These are phyloP conservation scores for Hypoxylon perforatum DNA, from an alignment of 495 filamentous ascomycete genomes.

Conservation along the genomic window DNA sequence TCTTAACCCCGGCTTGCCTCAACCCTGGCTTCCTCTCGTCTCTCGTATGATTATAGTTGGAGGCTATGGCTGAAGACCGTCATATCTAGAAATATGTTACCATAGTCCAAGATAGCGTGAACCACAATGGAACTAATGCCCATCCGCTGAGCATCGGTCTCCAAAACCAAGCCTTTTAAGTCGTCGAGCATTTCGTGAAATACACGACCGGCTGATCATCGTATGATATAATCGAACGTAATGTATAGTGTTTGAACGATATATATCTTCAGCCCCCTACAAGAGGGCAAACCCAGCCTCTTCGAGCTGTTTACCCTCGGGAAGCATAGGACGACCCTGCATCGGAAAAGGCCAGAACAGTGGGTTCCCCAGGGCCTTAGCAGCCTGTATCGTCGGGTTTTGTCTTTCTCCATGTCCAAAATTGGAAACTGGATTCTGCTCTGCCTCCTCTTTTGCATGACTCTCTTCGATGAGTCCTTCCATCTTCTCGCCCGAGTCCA, in stretches of 20 bases:
- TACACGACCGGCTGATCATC: not conserved
- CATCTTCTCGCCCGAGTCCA: slow-evolving; percentile 36
- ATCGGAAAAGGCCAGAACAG: slow-evolving; percentile 67
- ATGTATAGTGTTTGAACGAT: not conserved
- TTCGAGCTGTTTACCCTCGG: slow-evolving; percentile 53
- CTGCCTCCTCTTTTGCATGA: slow-evolving; percentile 20
- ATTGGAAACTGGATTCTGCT: slow-evolving; percentile 24
- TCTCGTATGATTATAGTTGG: not conserved
- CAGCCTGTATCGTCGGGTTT: slow-evolving; percentile 13
- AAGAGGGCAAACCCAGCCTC: slow-evolving; percentile 60
- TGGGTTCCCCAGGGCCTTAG: slow-evolving; percentile 52
- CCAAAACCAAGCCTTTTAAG: not conserved
- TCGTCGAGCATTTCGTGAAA: not conserved
- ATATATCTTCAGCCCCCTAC: slow-evolving; percentile 10
- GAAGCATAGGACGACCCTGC: slow-evolving; percentile 64
- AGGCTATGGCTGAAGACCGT: not conserved
- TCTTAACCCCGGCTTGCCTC: not conserved
- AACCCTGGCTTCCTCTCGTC: not conserved
- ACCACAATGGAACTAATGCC: not conserved
- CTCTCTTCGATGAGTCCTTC: slow-evolving; percentile 33
- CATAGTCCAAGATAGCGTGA: not conserved
- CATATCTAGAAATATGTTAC: not conserved
- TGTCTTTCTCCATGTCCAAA: slow-evolving; percentile 1
- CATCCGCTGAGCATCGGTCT: not conserved
- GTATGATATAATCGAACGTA: not conserved